phyloP scores from a whole-genome alignment of 352 stramenopile genomes.

The Globisporangium spiculum region DNA sequence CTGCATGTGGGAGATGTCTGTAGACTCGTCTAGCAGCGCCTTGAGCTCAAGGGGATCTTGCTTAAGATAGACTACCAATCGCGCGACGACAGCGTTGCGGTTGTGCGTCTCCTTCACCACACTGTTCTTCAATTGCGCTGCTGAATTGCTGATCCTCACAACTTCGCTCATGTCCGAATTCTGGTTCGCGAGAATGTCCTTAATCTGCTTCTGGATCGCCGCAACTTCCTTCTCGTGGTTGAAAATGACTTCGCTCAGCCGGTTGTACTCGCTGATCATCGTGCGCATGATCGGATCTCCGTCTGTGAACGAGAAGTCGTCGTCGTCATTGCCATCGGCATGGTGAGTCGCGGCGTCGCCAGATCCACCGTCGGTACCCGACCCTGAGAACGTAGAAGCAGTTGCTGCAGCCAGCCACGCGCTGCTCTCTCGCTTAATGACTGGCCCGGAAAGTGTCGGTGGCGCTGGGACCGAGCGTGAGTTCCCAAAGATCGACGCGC shows the following conservation, averaged over 20 bases:
- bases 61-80: constrained; percentile 47
- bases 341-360: background rate
- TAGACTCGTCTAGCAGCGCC: constrained; percentile 28
- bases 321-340: constrained; percentile 16
- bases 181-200: constrained; percentile 29
- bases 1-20: constrained; percentile 48
- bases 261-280: constrained; percentile 64
- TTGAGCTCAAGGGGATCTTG: constrained; percentile 33
- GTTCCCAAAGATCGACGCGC: background rate
- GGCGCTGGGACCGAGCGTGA: background rate
- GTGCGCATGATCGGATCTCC: constrained; percentile 48
- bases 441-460: background rate
- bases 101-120: constrained; percentile 27
- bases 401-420: constrained; percentile 13
- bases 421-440: constrained; percentile 13
- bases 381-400: constrained; percentile 1
- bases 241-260: constrained; percentile 40
- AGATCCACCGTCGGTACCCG: background rate
- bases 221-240: constrained; percentile 38
- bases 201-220: constrained; percentile 29
- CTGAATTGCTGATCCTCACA: constrained; percentile 15
- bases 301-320: constrained; percentile 21
- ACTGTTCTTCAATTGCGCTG: constrained; percentile 10
- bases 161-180: constrained; percentile 38
- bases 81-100: constrained; percentile 49